Percentiles rank a stretch among this genome's conserved stretches.
Conservation (phyloP, 768 basidiomycete species). For the Tylopilus rubrobrunneus region DNA sequence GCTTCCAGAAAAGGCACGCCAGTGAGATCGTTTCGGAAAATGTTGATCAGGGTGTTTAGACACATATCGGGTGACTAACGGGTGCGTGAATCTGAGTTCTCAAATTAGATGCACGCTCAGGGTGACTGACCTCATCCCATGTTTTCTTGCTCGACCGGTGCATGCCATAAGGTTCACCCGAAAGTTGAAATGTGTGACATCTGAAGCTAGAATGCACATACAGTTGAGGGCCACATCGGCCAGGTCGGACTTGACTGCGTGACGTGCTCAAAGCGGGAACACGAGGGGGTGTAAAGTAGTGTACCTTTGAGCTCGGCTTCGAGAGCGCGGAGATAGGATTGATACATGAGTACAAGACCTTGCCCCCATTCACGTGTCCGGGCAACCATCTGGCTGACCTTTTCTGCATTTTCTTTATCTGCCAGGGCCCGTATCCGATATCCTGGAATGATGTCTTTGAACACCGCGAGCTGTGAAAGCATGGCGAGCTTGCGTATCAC, state of each 20-base stretch:
- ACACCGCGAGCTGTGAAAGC: slow-evolving; percentile 88
- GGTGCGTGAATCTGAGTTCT: slow-evolving; percentile 7
- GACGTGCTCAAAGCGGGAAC: slow-evolving; percentile 16
- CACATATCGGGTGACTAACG: slow-evolving; percentile 81
- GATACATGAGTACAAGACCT: slow-evolving; percentile 84
- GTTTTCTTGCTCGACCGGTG: slow-evolving; percentile 72
- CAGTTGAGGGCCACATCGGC: slow-evolving; percentile 71
- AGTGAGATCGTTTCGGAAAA: slow-evolving; percentile 80
- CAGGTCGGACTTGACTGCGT: slow-evolving; percentile 59
- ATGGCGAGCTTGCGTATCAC: slow-evolving; percentile 85
- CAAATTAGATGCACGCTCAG: slow-evolving; percentile 2
- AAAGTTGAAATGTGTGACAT: slow-evolving; percentile 96
- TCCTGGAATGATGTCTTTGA: slow-evolving; percentile 93
- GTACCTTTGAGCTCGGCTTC: slow-evolving; percentile 83
- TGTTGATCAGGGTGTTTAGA: slow-evolving; percentile 71
- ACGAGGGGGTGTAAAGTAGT: slow-evolving; percentile 16
- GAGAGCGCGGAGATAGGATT: slow-evolving; percentile 79
- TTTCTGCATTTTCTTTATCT: slow-evolving; percentile 86
- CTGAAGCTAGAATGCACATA: slow-evolving; percentile 80
- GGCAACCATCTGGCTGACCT: slow-evolving; percentile 90
- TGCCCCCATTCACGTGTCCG: slow-evolving; percentile 94
- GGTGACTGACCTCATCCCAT: slow-evolving; percentile 76
- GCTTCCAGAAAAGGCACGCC: slow-evolving; percentile 81
- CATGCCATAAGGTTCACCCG: slow-evolving; percentile 87
- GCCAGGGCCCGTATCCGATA: slow-evolving; percentile 92